Percentiles rank a stretch among this genome's conserved stretches.
phyloP scores from a whole-genome alignment of 805 yeast species.

The Wickerhamomyces hampshirensis region DNA sequence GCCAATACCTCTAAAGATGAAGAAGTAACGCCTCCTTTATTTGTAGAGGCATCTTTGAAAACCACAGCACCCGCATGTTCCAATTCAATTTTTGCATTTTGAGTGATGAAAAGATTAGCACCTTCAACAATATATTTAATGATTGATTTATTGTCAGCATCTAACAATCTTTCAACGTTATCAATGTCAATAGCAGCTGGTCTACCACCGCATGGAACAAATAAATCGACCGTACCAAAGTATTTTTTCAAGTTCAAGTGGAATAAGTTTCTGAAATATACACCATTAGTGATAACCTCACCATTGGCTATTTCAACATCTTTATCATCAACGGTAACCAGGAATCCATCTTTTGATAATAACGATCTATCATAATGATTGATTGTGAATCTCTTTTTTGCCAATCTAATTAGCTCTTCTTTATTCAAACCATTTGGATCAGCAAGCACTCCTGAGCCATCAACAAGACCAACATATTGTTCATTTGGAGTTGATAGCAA shows the following conservation, averaged over 20 bases:
- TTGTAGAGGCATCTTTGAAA: conserved; percentile 94
- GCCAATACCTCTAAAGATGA: conserved; percentile 94
- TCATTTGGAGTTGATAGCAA: conserved; percentile 73
- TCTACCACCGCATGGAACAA: conserved; percentile 99
- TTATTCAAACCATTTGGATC: conserved; percentile 90
- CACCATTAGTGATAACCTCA: conserved; percentile 70
- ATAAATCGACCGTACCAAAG: conserved; percentile 66
- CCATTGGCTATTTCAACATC: conserved; percentile 77
- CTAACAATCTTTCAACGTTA: conserved; percentile 70
- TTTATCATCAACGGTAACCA: conserved; percentile 79
- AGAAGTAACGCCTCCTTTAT: conserved; percentile 98
- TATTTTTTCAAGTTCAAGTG: conserved; percentile 69
- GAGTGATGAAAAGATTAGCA: conserved; percentile 93
- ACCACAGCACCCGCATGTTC: conserved; percentile 85
- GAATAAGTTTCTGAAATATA: conserved; percentile 84
- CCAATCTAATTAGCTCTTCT: conserved; percentile 71
- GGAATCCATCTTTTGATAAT: conserved; percentile 71
- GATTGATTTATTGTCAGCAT: conserved; percentile 64
- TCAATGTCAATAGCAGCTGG: conserved; percentile 92
- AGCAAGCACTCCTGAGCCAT: conserved; percentile 92
- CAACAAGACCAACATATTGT: conserved; percentile 81
- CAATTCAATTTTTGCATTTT: conserved; percentile 80
- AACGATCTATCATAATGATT: conserved; percentile 60
- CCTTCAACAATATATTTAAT: conserved; percentile 95
- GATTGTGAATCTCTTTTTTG: conserved; percentile 71